Percentiles rank a stretch among this genome's conserved stretches.
Evolutionary conservation across 768 basidiomycete genomes (phyloP).

Genomic region (Agaricus blazei): DNA sequence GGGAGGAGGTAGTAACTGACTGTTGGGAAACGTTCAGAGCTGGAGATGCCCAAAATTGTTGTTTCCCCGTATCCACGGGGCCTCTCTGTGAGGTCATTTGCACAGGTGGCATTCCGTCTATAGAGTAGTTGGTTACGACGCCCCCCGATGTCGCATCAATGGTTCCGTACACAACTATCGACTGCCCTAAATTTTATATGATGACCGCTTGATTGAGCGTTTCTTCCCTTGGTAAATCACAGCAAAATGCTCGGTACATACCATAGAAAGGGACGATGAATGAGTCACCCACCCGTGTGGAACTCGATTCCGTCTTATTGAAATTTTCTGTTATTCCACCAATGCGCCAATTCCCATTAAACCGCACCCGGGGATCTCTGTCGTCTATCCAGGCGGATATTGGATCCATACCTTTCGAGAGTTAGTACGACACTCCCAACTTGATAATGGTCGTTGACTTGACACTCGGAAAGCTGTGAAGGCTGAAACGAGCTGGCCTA

Average conservation of each 20-base stretch:
- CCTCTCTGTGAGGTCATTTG: constrained; percentile 22
- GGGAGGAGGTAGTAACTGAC: constrained; percentile 19
- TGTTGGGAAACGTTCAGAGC: constrained; percentile 20
- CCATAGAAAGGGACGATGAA: constrained; percentile 31
- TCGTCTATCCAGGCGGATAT: constrained; percentile 26
- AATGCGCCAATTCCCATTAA: constrained; percentile 27
- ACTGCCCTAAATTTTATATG: constrained; percentile 26
- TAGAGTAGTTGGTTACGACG: constrained; percentile 28
- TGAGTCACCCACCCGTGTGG: constrained; percentile 26
- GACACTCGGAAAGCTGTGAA: neutral
- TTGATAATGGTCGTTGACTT: neutral
- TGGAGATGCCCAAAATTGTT: constrained; percentile 32
- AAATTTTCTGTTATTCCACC: constrained; percentile 24
- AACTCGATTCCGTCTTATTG: constrained; percentile 26
- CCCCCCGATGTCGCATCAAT: constrained; percentile 30
- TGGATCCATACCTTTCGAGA: neutral
- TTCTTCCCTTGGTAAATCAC: neutral
- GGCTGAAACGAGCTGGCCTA: too few relatives aligned
- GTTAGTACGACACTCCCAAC: neutral
- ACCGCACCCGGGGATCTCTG: constrained; percentile 24
- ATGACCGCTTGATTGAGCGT: constrained; percentile 24
- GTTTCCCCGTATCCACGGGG: constrained; percentile 21
- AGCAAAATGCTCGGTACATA: constrained; percentile 6
- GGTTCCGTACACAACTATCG: constrained; percentile 29
- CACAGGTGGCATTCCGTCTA: constrained; percentile 23